phyloP scores from a whole-genome alignment of 306 rosid genomes.

The Dryas octopetala region DNA sequence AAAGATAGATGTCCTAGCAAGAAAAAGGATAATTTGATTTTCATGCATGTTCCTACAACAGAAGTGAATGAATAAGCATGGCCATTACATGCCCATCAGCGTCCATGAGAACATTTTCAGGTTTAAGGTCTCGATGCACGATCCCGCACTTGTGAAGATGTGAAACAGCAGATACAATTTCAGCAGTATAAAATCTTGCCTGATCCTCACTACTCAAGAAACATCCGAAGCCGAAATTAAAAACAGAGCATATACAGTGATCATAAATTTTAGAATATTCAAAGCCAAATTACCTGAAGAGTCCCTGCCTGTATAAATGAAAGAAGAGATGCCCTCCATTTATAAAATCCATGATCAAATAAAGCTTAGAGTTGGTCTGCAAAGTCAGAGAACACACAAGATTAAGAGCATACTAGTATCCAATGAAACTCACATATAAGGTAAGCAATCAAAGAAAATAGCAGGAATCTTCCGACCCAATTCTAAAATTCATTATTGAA shows the following conservation, averaged over 20 bases:
- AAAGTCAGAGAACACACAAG: slow-evolving; percentile 18
- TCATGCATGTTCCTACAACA: slow-evolving; percentile 24
- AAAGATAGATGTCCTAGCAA: background rate
- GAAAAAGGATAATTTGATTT: slow-evolving; percentile 20
- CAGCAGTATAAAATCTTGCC: slow-evolving; percentile 91
- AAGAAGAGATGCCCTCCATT: slow-evolving; percentile 96
- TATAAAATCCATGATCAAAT: slow-evolving; percentile 84
- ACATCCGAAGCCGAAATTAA: slow-evolving; percentile 35
- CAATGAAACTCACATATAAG: background rate
- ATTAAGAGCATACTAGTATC: slow-evolving; percentile 3
- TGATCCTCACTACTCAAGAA: slow-evolving; percentile 90
- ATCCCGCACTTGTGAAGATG: slow-evolving; percentile 86
- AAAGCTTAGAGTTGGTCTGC: slow-evolving; percentile 83
- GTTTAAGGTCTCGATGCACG: slow-evolving; percentile 95
- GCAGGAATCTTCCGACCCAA: background rate
- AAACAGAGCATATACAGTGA: background rate
- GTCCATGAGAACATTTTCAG: slow-evolving; percentile 93
- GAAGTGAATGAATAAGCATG: slow-evolving; percentile 25
- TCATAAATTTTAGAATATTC: background rate
- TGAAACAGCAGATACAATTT: slow-evolving; percentile 92
- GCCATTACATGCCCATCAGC: slow-evolving; percentile 85
- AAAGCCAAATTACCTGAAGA: slow-evolving; percentile 61
- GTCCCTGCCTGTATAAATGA: slow-evolving; percentile 84
- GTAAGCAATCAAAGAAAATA: background rate
- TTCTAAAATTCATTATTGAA: background rate